Evolutionary conservation across 345 rosid genomes (phyloP).

Genomic region (Streptanthus diversifolius): DNA sequence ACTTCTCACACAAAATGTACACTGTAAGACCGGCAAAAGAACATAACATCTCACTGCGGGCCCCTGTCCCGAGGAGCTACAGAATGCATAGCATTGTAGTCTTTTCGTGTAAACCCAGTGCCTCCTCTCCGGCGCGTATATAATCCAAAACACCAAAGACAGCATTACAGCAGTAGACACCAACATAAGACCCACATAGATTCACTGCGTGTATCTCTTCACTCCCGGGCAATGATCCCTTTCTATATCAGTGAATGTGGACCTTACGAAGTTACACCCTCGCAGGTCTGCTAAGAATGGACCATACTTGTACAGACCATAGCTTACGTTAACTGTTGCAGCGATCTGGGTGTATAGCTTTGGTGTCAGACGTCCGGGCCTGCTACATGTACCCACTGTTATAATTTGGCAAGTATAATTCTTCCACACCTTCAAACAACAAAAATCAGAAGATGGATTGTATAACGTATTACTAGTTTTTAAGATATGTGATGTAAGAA

Average conservation of each 20-base stretch:
- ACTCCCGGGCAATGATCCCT: constrained; percentile 60
- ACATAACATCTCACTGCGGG: constrained; percentile 17
- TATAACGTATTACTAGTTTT: background rate
- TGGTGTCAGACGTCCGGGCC: constrained; percentile 79
- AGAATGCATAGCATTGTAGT: constrained; percentile 30
- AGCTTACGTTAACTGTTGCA: constrained; percentile 75
- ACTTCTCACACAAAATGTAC: constrained; percentile 24
- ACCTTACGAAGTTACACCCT: constrained; percentile 78
- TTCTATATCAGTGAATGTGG: constrained; percentile 59
- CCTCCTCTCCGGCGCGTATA: constrained; percentile 78
- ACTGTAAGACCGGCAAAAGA: background rate
- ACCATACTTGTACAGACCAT: constrained; percentile 62
- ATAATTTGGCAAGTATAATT: constrained; percentile 48
- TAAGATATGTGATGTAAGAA: too few species aligned
- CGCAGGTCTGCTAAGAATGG: constrained; percentile 73
- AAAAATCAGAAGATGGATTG: background rate
- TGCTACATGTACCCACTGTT: constrained; percentile 52
- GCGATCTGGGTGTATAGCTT: constrained; percentile 55
- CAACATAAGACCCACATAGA: constrained; percentile 68
- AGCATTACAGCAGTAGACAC: constrained; percentile 86
- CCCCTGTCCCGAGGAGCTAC: constrained; percentile 38
- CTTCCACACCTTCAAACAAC: constrained; percentile 62
- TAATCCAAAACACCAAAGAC: constrained; percentile 87
- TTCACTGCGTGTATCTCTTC: constrained; percentile 56
- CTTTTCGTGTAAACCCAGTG: constrained; percentile 78